Percentiles rank a stretch among this genome's conserved stretches.
Conservation (phyloP, 495 filamentous ascomycete genomes). For the Penicillium cosmopolitanum region DNA sequence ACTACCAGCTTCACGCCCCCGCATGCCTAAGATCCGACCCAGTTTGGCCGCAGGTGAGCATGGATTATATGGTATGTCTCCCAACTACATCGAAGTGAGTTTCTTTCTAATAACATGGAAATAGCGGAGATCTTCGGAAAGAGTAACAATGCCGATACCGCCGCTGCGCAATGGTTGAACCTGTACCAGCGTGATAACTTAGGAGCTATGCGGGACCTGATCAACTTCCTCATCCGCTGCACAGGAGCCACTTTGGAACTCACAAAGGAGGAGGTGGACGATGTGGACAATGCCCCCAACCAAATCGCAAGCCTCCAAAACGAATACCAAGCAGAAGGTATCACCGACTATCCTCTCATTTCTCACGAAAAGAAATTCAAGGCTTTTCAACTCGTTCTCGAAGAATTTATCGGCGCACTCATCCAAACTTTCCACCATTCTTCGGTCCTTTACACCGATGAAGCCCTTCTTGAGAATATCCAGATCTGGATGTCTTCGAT, state of each 20-base stretch:
- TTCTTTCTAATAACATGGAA: conserved; percentile 12
- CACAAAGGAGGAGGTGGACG: conserved; percentile 75
- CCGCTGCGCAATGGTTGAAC: conserved; percentile 79
- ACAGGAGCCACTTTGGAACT: conserved; percentile 79
- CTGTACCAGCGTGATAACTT: conserved; percentile 70
- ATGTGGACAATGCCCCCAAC: conserved; percentile 77
- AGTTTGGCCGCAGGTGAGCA: conserved; percentile 65
- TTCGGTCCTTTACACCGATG: conserved; percentile 73
- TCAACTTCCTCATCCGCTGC: conserved; percentile 86
- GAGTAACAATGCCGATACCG: conserved; percentile 67
- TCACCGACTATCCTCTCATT: conserved; percentile 91
- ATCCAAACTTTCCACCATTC: conserved; percentile 75
- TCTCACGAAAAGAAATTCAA: conserved; percentile 72
- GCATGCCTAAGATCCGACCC: conserved; percentile 61
- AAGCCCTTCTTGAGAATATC: conserved; percentile 78
- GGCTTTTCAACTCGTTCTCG: conserved; percentile 74
- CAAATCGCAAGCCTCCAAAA: conserved; percentile 77
- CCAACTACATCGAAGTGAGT: background rate
- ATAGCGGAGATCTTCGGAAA: conserved; percentile 82
- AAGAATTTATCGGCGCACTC: conserved; percentile 75
- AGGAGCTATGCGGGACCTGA: conserved; percentile 74
- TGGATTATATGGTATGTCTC: conserved; percentile 74
- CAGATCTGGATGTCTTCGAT: conserved; percentile 83
- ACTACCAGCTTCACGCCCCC: conserved; percentile 44
- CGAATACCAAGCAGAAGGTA: conserved; percentile 74